These are phyloP conservation scores for Vitis hybrid DNA, from an alignment of 177 flowering plant species.

Conservation along the genomic window DNA sequence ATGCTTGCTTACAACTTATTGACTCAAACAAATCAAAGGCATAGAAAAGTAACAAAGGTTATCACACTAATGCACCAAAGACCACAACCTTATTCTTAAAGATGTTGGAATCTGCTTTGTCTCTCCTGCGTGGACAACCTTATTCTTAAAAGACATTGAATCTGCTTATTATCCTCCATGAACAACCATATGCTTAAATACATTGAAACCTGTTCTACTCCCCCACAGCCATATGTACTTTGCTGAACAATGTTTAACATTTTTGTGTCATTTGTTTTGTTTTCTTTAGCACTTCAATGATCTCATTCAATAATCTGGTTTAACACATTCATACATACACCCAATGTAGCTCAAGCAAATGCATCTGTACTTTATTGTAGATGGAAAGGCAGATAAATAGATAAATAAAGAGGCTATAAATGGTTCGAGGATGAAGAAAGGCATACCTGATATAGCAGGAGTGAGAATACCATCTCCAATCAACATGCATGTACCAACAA, in stretches of 20 bases:
- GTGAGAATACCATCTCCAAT: constrained; percentile 96
- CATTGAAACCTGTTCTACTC: no score
- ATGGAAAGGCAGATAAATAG: background rate
- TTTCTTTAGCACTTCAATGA: background rate
- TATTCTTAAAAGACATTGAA: no score
- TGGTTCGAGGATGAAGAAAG: constrained; percentile 5
- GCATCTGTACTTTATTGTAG: background rate
- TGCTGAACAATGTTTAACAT: background rate
- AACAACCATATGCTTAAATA: no score
- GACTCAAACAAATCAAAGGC: no score
- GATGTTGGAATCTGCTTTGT: no score
- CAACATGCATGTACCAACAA: constrained; percentile 88
- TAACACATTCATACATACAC: background rate
- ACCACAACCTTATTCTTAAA: no score
- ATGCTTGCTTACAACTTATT: no score
- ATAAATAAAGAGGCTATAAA: background rate
- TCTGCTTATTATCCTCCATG: no score
- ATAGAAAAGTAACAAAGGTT: no score
- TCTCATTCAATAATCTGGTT: background rate
- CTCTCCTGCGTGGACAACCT: no score
- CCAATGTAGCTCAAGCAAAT: background rate
- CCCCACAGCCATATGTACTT: background rate
- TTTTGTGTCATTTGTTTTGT: background rate
- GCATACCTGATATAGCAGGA: constrained; percentile 87
- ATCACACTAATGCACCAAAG: no score